phyloP scores from a whole-genome alignment of 345 rosid genomes.

The Citrus maxima region DNA sequence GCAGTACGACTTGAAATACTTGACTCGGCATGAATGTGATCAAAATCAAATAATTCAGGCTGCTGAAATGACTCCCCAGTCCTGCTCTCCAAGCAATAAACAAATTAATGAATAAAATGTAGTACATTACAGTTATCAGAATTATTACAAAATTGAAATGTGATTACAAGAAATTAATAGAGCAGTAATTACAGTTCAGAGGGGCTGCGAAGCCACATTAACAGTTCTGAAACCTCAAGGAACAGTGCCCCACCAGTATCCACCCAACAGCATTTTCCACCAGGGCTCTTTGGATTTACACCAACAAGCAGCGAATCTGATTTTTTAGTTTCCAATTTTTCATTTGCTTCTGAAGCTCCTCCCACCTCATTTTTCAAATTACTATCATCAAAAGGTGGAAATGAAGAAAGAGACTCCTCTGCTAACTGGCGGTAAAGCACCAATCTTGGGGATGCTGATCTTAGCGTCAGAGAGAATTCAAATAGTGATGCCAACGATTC shows the following conservation, averaged over 20 bases:
- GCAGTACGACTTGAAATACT: constrained; percentile 59
- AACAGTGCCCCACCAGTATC: constrained; percentile 79
- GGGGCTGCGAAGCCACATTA: constrained; percentile 51
- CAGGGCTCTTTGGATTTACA: constrained; percentile 45
- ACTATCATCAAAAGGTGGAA: constrained; percentile 58
- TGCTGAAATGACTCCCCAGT: constrained; percentile 60
- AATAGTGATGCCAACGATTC: constrained; percentile 62
- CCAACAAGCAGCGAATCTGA: constrained; percentile 52
- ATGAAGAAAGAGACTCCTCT: constrained; percentile 94
- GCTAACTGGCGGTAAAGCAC: constrained; percentile 89
- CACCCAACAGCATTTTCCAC: constrained; percentile 89
- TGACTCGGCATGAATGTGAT: constrained; percentile 70
- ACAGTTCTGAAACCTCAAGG: constrained; percentile 65
- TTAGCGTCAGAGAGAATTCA: constrained; percentile 76
- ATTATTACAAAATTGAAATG: neutral
- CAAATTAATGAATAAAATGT: constrained; percentile 12
- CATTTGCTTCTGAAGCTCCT: constrained; percentile 22
- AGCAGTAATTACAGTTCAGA: constrained; percentile 43
- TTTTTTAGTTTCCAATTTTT: constrained; percentile 23
- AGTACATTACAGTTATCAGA: neutral
- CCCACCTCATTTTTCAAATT: constrained; percentile 20
- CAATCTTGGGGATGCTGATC: constrained; percentile 88
- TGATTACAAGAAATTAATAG: neutral
- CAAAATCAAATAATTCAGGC: constrained; percentile 83
- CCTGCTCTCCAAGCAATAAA: constrained; percentile 36